Conservation (phyloP, 495 filamentous ascomycete species). For the Penicillium verhagenii region DNA sequence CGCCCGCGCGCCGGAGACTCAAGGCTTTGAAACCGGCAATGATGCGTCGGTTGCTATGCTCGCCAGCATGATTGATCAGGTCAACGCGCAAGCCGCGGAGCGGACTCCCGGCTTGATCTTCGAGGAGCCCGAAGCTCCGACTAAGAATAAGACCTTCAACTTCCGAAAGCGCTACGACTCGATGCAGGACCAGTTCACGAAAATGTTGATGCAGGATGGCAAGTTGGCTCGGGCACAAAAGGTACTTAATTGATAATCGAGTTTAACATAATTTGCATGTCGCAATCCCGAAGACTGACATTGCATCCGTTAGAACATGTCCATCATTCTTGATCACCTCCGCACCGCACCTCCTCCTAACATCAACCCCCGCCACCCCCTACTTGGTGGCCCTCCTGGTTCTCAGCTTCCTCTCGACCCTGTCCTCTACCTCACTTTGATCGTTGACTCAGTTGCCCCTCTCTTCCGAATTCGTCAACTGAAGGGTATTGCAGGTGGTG, state of each 20-base stretch:
- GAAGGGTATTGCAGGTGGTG: constrained; percentile 82
- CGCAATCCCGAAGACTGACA: neutral
- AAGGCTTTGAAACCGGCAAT: constrained; percentile 11
- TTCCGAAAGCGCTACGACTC: constrained; percentile 78
- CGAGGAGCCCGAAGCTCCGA: constrained; percentile 63
- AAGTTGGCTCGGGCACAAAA: constrained; percentile 79
- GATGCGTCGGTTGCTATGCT: constrained; percentile 36
- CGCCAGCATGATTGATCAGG: constrained; percentile 39
- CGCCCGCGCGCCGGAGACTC: constrained; percentile 31
- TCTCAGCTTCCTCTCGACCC: constrained; percentile 75
- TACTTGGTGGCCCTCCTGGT: constrained; percentile 71
- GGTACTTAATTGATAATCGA: constrained; percentile 43
- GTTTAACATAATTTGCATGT: too few relatives aligned
- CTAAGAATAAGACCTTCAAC: constrained; percentile 53
- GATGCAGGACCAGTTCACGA: constrained; percentile 79
- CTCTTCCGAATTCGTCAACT: constrained; percentile 72
- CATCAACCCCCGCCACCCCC: constrained; percentile 61
- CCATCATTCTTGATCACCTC: constrained; percentile 79
- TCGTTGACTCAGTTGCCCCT: constrained; percentile 96
- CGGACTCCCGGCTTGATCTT: constrained; percentile 60
- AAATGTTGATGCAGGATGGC: constrained; percentile 85
- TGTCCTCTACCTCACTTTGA: constrained; percentile 73
- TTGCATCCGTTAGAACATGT: constrained; percentile 67
- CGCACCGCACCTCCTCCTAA: constrained; percentile 78
- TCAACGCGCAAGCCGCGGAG: constrained; percentile 29